Evolutionary conservation across 2,329 filamentous ascomycete species (phyloP).

Genomic region (Basipetospora chlamydospora): DNA sequence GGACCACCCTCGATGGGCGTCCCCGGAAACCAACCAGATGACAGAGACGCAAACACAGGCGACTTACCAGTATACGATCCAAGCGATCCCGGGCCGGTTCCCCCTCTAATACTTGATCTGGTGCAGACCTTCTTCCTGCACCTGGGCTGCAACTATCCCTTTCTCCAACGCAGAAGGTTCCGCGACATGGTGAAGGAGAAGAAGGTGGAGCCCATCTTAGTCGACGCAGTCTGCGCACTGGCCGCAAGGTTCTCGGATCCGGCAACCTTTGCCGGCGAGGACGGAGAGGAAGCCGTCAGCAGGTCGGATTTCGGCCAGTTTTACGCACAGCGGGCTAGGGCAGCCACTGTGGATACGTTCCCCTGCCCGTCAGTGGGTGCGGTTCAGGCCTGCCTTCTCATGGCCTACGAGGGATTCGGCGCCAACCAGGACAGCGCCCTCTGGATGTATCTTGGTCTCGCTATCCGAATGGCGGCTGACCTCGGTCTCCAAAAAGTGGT

Average conservation of each 20-base stretch:
- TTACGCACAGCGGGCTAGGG: constrained; percentile 70
- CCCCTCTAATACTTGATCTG: constrained; percentile 60
- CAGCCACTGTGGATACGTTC: constrained; percentile 70
- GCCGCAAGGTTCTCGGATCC: constrained; percentile 66
- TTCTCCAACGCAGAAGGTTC: constrained; percentile 59
- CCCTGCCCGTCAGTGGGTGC: constrained; percentile 70
- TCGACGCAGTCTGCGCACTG: constrained; percentile 73
- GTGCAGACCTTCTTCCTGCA: constrained; percentile 71
- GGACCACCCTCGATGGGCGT: constrained; percentile 6
- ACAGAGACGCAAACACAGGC: constrained; percentile 18
- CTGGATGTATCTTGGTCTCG: constrained; percentile 86
- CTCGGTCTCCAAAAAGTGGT: constrained; percentile 71
- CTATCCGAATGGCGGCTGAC: constrained; percentile 71
- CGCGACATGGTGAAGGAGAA: constrained; percentile 67
- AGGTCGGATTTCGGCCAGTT: constrained; percentile 58
- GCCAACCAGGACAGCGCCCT: constrained; percentile 77
- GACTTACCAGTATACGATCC: constrained; percentile 61
- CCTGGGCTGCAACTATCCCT: constrained; percentile 75
- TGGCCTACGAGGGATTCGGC: constrained; percentile 83
- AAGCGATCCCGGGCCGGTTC: constrained; percentile 54
- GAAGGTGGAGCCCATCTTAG: constrained; percentile 66
- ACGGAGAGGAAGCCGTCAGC: constrained; percentile 29
- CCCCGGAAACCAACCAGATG: too few species aligned
- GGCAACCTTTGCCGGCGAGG: constrained; percentile 34
- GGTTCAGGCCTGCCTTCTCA: constrained; percentile 67